Conservation (phyloP, 169 alveolate genomes). For the Plasmodium falciparum region DNA sequence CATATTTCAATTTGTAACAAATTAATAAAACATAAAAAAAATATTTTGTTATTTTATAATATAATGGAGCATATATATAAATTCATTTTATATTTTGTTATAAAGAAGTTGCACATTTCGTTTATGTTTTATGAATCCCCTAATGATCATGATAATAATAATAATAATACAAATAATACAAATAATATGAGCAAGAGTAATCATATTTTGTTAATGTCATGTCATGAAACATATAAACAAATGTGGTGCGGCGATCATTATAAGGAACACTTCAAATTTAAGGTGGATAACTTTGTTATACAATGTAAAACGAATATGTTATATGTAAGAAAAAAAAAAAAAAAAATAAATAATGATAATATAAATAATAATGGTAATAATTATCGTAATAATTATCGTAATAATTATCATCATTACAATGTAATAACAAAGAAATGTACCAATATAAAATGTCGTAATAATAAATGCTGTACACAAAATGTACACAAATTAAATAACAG, state of each 20-base stretch:
- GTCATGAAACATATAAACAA: not conserved
- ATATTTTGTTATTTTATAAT: not conserved
- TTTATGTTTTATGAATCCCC: not conserved
- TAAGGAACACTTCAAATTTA: not conserved
- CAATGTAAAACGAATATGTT: not conserved
- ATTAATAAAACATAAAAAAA: not conserved
- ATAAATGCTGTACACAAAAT: too few species aligned
- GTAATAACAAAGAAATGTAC: too few species aligned
- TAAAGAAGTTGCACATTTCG: not conserved
- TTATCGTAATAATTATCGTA: too few species aligned
- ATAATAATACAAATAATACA: too few species aligned
- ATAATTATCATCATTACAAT: too few species aligned
- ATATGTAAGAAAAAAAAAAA: not conserved
- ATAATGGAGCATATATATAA: constrained; percentile 14
- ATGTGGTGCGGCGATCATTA: not conserved
- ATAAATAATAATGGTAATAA: not conserved
- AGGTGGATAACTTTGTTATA: not conserved
- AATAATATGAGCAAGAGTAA: too few species aligned
- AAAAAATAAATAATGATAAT: not conserved
- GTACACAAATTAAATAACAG: too few species aligned
- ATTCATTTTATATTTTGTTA: not conserved
- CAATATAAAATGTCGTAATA: too few species aligned
- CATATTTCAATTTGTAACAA: not conserved
- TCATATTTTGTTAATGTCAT: too few species aligned
- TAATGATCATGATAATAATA: too few species aligned